A percentile compares a stretch with the other conserved stretches of the same genome.
These are phyloP conservation scores for Colletotrichum agaves DNA, from an alignment of 2,329 filamentous ascomycete genomes.

Conservation along the genomic window DNA sequence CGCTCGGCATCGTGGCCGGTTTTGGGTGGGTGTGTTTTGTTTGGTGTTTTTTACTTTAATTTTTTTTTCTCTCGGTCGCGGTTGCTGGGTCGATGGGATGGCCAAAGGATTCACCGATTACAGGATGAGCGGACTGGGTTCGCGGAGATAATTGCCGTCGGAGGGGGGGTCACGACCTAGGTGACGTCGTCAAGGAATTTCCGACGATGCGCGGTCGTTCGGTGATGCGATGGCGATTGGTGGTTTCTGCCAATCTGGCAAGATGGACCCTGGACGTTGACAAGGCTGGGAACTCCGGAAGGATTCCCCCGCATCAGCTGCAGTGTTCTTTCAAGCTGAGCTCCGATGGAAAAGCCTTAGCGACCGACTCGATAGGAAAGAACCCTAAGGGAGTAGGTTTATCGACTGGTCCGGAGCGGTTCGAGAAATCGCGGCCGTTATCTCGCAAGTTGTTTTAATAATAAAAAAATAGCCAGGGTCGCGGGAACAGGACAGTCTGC, in stretches of 20 bases:
- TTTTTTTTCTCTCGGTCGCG: background rate
- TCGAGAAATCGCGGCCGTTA: background rate
- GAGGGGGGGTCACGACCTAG: background rate
- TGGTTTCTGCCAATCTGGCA: constrained; percentile 33
- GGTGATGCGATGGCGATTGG: constrained; percentile 18
- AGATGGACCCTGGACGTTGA: constrained; percentile 30
- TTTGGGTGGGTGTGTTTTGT: background rate
- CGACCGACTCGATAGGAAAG: background rate
- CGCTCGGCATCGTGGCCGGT: constrained; percentile 54
- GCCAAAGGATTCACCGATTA: background rate
- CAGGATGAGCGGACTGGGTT: too few relatives aligned
- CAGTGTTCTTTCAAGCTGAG: background rate
- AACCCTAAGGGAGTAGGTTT: background rate
- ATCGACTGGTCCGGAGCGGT: background rate
- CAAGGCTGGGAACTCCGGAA: constrained; percentile 29
- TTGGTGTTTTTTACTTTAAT: background rate
- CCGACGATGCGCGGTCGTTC: constrained; percentile 9
- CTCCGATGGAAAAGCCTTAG: background rate
- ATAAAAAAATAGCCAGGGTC: background rate
- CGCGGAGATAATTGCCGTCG: background rate
- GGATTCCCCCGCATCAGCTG: constrained; percentile 23
- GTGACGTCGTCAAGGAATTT: constrained; percentile 3
- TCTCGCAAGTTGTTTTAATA: background rate
- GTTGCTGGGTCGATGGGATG: constrained; percentile 7
- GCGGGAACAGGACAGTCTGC: constrained; percentile 24